A percentile compares a stretch with the other conserved stretches of the same genome.
These are phyloP conservation scores for Gyromitra esculenta DNA, from an alignment of 2,329 filamentous ascomycete genomes.

Conservation along the genomic window DNA sequence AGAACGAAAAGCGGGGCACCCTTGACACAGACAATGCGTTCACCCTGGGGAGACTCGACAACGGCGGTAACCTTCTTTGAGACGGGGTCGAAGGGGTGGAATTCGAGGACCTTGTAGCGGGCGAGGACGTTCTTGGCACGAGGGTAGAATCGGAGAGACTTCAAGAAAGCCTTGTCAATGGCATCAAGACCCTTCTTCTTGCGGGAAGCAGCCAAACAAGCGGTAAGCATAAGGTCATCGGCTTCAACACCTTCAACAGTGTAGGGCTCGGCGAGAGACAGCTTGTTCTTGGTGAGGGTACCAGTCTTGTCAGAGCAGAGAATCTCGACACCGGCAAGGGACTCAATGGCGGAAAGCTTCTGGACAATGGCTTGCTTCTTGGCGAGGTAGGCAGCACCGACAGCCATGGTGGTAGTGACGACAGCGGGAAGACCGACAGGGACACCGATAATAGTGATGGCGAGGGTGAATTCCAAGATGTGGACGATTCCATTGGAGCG, in stretches of 20 bases:
- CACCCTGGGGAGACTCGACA: slow-evolving; percentile 83
- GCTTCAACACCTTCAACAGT: slow-evolving; percentile 82
- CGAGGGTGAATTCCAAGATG: slow-evolving; percentile 85
- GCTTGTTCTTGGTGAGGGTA: slow-evolving; percentile 93
- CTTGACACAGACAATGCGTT: slow-evolving; percentile 89
- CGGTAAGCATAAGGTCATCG: slow-evolving; percentile 91
- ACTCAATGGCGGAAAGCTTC: slow-evolving; percentile 91
- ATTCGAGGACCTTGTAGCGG: slow-evolving; percentile 85
- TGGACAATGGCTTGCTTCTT: slow-evolving; percentile 94
- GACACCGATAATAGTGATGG: slow-evolving; percentile 90
- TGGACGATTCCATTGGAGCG: slow-evolving; percentile 80
- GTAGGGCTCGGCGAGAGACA: slow-evolving; percentile 85
- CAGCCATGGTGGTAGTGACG: slow-evolving; percentile 94
- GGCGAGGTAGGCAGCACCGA: slow-evolving; percentile 88
- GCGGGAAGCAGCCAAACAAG: slow-evolving; percentile 86
- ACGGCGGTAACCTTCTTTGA: slow-evolving; percentile 90
- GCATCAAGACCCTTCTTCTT: slow-evolving; percentile 97
- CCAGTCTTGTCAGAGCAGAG: slow-evolving; percentile 95
- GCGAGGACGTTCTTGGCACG: slow-evolving; percentile 80
- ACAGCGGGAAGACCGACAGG: slow-evolving; percentile 92
- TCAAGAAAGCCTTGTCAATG: slow-evolving; percentile 94
- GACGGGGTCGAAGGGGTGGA: slow-evolving; percentile 89
- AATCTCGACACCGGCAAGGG: slow-evolving; percentile 89
- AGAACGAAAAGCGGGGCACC: slow-evolving; percentile 88
- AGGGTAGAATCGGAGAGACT: slow-evolving; percentile 83